Percentiles rank a stretch among this genome's conserved stretches.
These are phyloP conservation scores for Plantago rigida DNA, from an alignment of 305 asterid species.

Conservation along the genomic window DNA sequence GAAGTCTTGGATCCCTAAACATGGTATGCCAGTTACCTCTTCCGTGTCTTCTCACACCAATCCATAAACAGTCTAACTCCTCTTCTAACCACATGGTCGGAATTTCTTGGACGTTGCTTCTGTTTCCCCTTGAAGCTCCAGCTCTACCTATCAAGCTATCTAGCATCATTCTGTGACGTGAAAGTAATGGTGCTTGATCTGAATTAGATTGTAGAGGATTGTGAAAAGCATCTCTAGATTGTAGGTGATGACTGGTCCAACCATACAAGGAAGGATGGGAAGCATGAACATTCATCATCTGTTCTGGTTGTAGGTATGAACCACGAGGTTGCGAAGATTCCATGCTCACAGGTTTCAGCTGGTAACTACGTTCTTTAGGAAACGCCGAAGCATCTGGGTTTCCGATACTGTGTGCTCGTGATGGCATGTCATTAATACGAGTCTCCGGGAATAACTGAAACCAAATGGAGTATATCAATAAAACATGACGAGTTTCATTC, in stretches of 20 bases:
- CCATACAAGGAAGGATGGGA: conserved; percentile 26
- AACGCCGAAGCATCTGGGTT: conserved; percentile 18
- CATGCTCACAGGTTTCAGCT: conserved; percentile 22
- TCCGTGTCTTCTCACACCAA: conserved; percentile 70
- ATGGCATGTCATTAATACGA: conserved; percentile 26
- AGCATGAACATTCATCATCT: conserved; percentile 24
- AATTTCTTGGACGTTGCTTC: conserved; percentile 31
- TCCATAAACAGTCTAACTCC: conserved; percentile 67
- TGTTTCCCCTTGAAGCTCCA: conserved; percentile 36
- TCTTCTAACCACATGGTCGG: conserved; percentile 53
- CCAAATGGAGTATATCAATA: conserved; percentile 1
- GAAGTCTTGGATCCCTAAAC: conserved; percentile 48
- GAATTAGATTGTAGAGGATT: conserved; percentile 26
- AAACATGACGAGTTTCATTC: not conserved
- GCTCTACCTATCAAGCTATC: conserved; percentile 43
- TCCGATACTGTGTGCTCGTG: conserved; percentile 25
- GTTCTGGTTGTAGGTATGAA: conserved; percentile 30
- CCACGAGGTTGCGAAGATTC: conserved; percentile 30
- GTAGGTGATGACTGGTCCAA: conserved; percentile 35
- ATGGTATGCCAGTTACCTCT: conserved; percentile 59
- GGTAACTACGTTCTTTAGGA: conserved; percentile 26
- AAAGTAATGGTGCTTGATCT: conserved; percentile 32
- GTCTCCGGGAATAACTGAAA: conserved; percentile 53
- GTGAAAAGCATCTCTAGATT: conserved; percentile 34
- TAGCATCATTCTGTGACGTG: conserved; percentile 45